Evolutionary conservation across 169 alveolate genomes (phyloP), one percentile per base, ranked within the genome.

Genomic region (Eimeria acervulina): DNA sequence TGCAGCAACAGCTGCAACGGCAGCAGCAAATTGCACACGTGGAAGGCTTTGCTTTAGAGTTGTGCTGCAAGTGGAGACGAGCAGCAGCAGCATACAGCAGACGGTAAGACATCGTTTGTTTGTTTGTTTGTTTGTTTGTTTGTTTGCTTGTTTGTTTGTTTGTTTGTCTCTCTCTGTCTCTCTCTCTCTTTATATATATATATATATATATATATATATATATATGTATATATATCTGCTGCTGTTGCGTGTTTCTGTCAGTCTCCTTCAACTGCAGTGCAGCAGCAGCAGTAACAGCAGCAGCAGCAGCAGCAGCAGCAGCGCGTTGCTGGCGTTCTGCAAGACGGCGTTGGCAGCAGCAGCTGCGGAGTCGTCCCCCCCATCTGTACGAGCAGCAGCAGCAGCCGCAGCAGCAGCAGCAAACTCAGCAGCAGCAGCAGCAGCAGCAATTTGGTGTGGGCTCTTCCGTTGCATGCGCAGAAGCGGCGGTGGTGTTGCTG

Each of bases 1-100:
- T 78, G 83, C 93, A 85, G 93, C 93, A 85, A 80, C 93, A 85
- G 81, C 93, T 44, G 81, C 93, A 85, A n/a, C 23, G 93, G 78
- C 93, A 85, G 81, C 93, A 85, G 93, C 93, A 85, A 61, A 17
- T 38, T 19, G 89, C 61, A 17, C 89, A 78, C 33, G 23, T 78
- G 12, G 89, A 78, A 12, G 89, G 89, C 89, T 78, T 78, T 78
- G 89, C 63, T 6, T 59, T 78, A 6, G 89, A 78, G 89, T 59
- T 78, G 36, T 31, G 66, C 15, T 21, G 89, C 59, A 78, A 78
- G 40, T 78, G 89, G 89, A 19, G 89, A 26, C 33, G 33, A 26
- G 89, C 89, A 44, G 89, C 89, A 28, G 89, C 89, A 28, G 89
- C 89, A 26, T 78, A 78, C 66, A 15, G 68, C 68, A 78, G 63